Evolutionary conservation across 768 basidiomycete species (phyloP).

Genomic region (Lactarius akahatsu): DNA sequence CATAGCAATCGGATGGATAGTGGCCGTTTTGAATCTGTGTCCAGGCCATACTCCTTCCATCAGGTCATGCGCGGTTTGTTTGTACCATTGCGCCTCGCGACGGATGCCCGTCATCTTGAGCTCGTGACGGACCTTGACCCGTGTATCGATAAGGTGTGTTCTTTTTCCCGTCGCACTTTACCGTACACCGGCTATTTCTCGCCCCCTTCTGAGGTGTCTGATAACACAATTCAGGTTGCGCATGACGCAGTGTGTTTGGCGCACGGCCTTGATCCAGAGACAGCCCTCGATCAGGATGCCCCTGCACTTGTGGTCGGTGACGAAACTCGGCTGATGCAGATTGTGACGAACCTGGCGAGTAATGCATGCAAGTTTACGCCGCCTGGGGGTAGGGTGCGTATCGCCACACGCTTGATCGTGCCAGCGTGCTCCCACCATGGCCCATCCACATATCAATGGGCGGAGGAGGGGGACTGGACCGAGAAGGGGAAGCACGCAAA

Average conservation of each 20-base stretch:
- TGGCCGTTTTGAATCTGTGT: slow-evolving; percentile 73
- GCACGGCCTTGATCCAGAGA: slow-evolving; percentile 48
- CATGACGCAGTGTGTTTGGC: slow-evolving; percentile 59
- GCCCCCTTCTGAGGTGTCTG: neutral
- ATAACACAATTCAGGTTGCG: slow-evolving; percentile 46
- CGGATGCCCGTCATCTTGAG: slow-evolving; percentile 63
- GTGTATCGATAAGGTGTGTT: slow-evolving; percentile 59
- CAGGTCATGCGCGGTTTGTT: slow-evolving; percentile 74
- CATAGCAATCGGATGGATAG: slow-evolving; percentile 82
- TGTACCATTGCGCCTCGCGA: slow-evolving; percentile 64
- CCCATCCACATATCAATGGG: neutral
- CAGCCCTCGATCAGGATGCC: slow-evolving; percentile 47
- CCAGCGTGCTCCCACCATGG: slow-evolving; percentile 27
- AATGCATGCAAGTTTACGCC: slow-evolving; percentile 83
- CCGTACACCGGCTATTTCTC: neutral
- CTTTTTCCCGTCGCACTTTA: neutral
- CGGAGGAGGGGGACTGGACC: neutral
- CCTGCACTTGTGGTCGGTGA: slow-evolving; percentile 80
- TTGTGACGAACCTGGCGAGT: slow-evolving; percentile 81
- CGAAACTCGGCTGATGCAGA: slow-evolving; percentile 76
- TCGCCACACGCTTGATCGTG: slow-evolving; percentile 62
- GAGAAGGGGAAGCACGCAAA: neutral
- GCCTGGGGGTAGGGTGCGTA: slow-evolving; percentile 61
- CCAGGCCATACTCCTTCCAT: slow-evolving; percentile 73
- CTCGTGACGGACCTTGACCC: slow-evolving; percentile 69